Evolutionary conservation across 768 basidiomycete species (phyloP).

Genomic region (Macrolepiota albuminosa): DNA sequence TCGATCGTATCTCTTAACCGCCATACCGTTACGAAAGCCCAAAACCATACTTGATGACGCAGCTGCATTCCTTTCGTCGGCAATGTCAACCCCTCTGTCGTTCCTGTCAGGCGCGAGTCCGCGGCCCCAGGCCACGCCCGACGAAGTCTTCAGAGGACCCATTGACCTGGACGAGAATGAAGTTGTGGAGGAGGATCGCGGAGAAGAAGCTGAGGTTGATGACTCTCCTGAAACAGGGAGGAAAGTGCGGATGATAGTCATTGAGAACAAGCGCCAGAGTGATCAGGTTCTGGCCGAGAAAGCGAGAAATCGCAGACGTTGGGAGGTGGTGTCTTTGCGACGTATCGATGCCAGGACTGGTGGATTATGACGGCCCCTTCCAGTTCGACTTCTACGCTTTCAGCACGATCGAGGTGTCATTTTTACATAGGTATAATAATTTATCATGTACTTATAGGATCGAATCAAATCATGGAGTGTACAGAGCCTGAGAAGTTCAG

Average conservation of each 20-base stretch:
- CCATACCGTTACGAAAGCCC: conserved; percentile 65
- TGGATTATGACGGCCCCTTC: conserved; percentile 3
- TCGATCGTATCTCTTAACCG: conserved; percentile 57
- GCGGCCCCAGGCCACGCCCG: conserved; percentile 46
- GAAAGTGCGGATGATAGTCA: conserved; percentile 48
- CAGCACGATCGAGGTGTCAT: not conserved
- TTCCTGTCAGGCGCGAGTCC: conserved; percentile 38
- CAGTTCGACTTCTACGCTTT: not conserved
- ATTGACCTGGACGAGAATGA: conserved; percentile 78
- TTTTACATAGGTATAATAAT: not conserved
- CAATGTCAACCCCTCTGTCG: conserved; percentile 55
- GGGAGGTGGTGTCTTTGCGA: conserved; percentile 34
- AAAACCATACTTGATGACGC: conserved; percentile 70
- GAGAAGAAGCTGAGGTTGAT: conserved; percentile 76
- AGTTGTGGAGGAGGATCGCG: conserved; percentile 71
- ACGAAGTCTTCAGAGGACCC: conserved; percentile 60
- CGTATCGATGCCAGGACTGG: conserved; percentile 32
- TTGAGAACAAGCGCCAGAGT: conserved; percentile 34
- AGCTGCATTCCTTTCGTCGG: conserved; percentile 56
- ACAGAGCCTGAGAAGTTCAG: not conserved
- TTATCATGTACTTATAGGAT: not conserved
- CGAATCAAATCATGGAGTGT: not conserved
- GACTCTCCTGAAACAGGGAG: conserved; percentile 58
- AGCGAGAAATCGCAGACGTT: conserved; percentile 31
- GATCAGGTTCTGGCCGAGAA: conserved; percentile 25